Conservation (phyloP, 768 basidiomycete species). For the Suillus luteus region DNA sequence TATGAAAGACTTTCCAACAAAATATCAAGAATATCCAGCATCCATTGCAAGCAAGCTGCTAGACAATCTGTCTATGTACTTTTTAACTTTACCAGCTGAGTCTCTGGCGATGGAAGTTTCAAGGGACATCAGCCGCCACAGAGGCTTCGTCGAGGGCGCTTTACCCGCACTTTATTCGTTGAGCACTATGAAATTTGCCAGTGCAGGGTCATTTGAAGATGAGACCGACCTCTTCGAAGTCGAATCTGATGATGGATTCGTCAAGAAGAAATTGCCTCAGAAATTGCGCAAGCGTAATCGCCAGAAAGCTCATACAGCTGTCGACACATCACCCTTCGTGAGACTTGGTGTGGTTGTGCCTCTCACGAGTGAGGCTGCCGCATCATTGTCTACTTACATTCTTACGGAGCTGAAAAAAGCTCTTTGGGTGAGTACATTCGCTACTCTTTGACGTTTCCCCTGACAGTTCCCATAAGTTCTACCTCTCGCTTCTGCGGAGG, state of each 20-base stretch:
- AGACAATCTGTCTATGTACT: conserved; percentile 25
- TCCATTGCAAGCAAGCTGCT: conserved; percentile 29
- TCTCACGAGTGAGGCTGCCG: conserved; percentile 21
- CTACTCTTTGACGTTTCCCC: not conserved
- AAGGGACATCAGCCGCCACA: conserved; percentile 22
- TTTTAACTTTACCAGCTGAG: conserved; percentile 25
- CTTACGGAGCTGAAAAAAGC: conserved; percentile 26
- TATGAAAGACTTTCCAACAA: conserved; percentile 34
- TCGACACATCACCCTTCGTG: conserved; percentile 34
- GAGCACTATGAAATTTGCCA: conserved; percentile 11
- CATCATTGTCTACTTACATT: conserved; percentile 19
- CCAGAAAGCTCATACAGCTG: conserved; percentile 12
- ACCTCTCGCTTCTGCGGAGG: conserved; percentile 24
- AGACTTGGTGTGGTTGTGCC: conserved; percentile 34
- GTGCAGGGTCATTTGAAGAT: not conserved
- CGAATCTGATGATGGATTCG: conserved; percentile 13
- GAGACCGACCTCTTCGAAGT: conserved; percentile 10
- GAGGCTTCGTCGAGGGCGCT: conserved; percentile 26
- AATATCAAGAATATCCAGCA: conserved; percentile 20
- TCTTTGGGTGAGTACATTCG: conserved; percentile 30
- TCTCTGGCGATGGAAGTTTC: conserved; percentile 16
- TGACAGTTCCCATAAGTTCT: conserved; percentile 21
- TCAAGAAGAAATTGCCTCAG: conserved; percentile 27
- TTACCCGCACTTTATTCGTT: conserved; percentile 25
- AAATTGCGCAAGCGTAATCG: conserved; percentile 27